Conservation (phyloP, 345 rosid genomes). For the Eutrema heterophyllum region DNA sequence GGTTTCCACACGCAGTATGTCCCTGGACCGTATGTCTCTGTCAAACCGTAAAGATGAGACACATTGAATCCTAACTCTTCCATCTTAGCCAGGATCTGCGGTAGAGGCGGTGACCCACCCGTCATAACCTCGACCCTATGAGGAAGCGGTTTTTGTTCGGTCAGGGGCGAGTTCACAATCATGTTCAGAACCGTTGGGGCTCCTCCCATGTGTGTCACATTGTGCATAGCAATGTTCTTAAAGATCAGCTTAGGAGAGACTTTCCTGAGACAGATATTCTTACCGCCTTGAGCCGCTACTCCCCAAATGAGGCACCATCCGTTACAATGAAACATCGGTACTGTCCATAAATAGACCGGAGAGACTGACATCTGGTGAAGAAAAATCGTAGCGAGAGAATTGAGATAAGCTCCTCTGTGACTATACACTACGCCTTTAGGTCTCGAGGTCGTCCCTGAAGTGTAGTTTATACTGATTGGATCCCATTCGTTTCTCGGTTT, state of each 20-base stretch:
- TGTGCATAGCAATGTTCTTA: conserved; percentile 45
- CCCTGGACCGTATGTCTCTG: conserved; percentile 78
- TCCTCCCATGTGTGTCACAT: conserved; percentile 81
- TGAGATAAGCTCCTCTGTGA: conserved; percentile 86
- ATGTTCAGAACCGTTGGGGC: conserved; percentile 79
- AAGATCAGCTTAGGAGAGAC: conserved; percentile 54
- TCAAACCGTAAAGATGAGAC: conserved; percentile 66
- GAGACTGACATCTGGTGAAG: conserved; percentile 53
- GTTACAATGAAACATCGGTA: conserved; percentile 94
- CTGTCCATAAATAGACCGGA: conserved; percentile 81
- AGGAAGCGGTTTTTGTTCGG: conserved; percentile 41
- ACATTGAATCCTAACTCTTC: conserved; percentile 65
- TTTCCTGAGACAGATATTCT: conserved; percentile 63
- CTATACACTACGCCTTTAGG: conserved; percentile 88
- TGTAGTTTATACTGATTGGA: conserved; percentile 73
- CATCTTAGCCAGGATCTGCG: conserved; percentile 49
- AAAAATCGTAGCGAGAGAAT: conserved; percentile 54
- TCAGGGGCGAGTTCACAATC: conserved; percentile 53
- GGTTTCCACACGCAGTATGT: conserved; percentile 62
- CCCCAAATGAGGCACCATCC: conserved; percentile 95
- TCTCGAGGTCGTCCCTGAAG: conserved; percentile 81
- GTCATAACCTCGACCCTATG: conserved; percentile 52
- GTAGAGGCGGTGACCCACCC: conserved; percentile 70
- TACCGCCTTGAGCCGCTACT: conserved; percentile 81
- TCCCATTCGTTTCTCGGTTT: conserved; percentile 67